Evolutionary conservation across 306 rosid genomes (phyloP), one percentile per base, ranked within the genome.

Genomic region (Cucurbita pepo): DNA sequence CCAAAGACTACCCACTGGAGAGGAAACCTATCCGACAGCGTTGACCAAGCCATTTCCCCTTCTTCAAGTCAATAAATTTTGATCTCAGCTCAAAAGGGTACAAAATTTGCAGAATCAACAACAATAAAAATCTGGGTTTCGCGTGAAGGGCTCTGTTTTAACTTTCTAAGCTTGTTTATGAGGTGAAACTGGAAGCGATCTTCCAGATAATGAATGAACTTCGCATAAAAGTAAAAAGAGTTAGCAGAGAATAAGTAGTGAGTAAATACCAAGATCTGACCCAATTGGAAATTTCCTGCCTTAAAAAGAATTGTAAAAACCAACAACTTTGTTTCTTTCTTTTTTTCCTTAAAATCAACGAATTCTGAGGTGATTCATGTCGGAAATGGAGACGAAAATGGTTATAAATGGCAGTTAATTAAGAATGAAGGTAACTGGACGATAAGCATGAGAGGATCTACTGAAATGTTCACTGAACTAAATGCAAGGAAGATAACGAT

Each of bases 21-120:
- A 14, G 70, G 19, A 43, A 41, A 14, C 21, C 56, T 47, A 47
- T 69, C 13, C 15, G 15, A 15, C 4, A 34, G 0, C 59, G 74
- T 69, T 69, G 74, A 69, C 74, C 25, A 10, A 48, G 47, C 36
- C 15, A 10, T 69, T 69, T 69, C 59, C 10, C 14, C 56, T 48
- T 47, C 57, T 69, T 7, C 74, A 80, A 51, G 82, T 73, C 78
- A 65, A 47, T 5, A 74, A 76, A 56, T 30, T 18, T 75, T 59
- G 13, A 70, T 48, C 37, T 56, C 47, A 47, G 65, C 16, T 12
- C 30, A 72, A 30, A 41, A 30, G 34, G 34, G 51, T 73, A n/a
- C 13, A 37, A 41, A 34, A 4, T 56, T 38, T 18, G 53, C 53
- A 19, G 11, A 22, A 25, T 0, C 21, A 44, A 47, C 10, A 63